Evolutionary conservation across 176 grass and related monocot genomes (phyloP).

Genomic region (Calamus simplicifolius): DNA sequence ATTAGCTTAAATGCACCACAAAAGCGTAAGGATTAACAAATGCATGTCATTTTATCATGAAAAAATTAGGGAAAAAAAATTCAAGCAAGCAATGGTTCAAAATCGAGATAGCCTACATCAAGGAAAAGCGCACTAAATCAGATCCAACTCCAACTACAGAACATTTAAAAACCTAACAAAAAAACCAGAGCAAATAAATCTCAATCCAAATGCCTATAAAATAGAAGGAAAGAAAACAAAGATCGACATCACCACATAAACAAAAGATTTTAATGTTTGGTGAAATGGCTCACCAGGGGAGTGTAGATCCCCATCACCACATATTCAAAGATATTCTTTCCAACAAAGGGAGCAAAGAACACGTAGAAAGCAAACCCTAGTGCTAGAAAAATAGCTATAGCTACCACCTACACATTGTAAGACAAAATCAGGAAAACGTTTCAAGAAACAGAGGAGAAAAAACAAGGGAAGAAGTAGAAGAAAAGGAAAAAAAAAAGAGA

Average conservation of each 20-base stretch:
- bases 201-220: background rate
- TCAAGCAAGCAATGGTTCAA: too few species aligned
- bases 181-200: too few species aligned
- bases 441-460: slow-evolving; percentile 5
- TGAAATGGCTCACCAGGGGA: slow-evolving; percentile 50
- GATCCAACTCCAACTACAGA: too few species aligned
- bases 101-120: too few species aligned
- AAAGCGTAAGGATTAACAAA: too few species aligned
- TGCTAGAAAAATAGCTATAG: slow-evolving; percentile 86
- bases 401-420: slow-evolving; percentile 57
- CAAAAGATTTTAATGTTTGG: too few species aligned
- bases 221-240: background rate
- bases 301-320: slow-evolving; percentile 70
- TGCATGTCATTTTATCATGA: too few species aligned
- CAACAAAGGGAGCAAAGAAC: slow-evolving; percentile 89
- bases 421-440: background rate
- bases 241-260: too few species aligned
- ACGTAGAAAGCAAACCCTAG: slow-evolving; percentile 96
- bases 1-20: too few species aligned
- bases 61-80: too few species aligned
- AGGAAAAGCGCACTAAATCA: too few species aligned
- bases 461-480: background rate
- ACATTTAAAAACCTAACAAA: too few species aligned
- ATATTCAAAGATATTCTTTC: slow-evolving; percentile 50
- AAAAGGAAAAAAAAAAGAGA: background rate